Evolutionary conservation across 257 asterid genomes (phyloP), one percentile per base, ranked within the genome.

Genomic region (Asclepias syriaca): DNA sequence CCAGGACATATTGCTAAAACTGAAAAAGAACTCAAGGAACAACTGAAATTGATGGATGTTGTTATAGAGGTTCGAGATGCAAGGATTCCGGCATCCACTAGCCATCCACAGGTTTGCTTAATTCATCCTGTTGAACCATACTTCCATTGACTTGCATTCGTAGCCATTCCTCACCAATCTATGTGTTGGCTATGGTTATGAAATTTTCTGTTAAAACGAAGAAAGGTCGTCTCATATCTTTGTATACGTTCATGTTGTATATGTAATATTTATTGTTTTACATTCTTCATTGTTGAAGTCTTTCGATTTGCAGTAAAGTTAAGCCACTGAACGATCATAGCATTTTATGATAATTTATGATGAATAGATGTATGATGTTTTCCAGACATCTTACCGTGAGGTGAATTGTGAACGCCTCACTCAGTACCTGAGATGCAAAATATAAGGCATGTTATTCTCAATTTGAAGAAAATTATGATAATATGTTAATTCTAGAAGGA

Each of bases 41-140:
- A 95, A 85, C 85, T 95, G 79, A 95, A 92, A 82, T 77, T 91
- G 87, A 92, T 92, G 97, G 99, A 95, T 79, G 98, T 95, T 78
- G 99, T 95, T 69, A 87, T 95, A 76, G 98, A 95, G 86, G 97
- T 92, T 73, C 88, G 99, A 72, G 99, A 95, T 85, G 98, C 98
- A 64, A 91, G 98, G 79, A 92, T 95, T 76, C 97, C 99, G 0
- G 66, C 90, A 88, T 87, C 98, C 80, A 88, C 98, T 65, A 84
- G 84, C 77, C 98, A 94, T 81, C 96, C 99, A 16, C 89, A 78
- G 95, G 99, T 94, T 27, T 72, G 3, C 59, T 65, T 34, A 51
- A 14, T 29, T 57, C 77, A 34, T 56, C 61, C 16, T 11, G 53
- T 65, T 53, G n/a, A 61, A 51, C 39, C 8, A 49, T 70, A 29